phyloP scores from a whole-genome alignment of 1,284 basidiomycete species.

The Moesziomyces sp. region DNA sequence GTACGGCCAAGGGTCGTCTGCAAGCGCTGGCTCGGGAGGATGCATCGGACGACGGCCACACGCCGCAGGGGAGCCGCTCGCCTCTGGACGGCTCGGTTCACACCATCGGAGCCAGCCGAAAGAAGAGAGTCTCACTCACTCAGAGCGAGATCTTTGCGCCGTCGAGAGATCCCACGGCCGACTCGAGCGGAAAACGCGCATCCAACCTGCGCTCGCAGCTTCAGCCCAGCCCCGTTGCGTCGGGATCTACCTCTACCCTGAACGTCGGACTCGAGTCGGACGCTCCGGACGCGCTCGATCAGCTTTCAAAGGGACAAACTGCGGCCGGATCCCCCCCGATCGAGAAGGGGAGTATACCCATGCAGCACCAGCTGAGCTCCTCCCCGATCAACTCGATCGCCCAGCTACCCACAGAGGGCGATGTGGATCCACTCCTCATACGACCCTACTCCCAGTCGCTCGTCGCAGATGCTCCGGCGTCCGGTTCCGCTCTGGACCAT shows the following conservation, averaged over 20 bases:
- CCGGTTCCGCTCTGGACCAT: conserved; percentile 1
- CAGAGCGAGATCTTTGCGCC: conserved; percentile 32
- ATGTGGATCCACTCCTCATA: conserved; percentile 22
- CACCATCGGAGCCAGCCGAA: conserved; percentile 27
- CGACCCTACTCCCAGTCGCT: conserved; percentile 19
- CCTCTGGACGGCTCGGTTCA: conserved; percentile 39
- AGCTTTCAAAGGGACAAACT: conserved; percentile 1
- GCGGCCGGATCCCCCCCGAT: conserved; percentile 6
- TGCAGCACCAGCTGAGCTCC: background rate
- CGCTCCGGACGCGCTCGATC: background rate
- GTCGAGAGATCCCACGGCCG: conserved; percentile 11
- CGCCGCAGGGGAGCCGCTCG: conserved; percentile 44
- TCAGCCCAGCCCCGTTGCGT: conserved; percentile 8
- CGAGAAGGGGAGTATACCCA: background rate
- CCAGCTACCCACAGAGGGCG: background rate
- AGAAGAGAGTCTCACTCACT: conserved; percentile 21
- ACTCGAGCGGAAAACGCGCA: conserved; percentile 3
- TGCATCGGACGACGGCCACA: conserved; percentile 25
- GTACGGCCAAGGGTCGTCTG: conserved; percentile 20
- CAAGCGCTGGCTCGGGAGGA: conserved; percentile 24
- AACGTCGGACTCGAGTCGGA: background rate
- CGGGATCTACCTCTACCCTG: conserved; percentile 14
- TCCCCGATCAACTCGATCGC: conserved; percentile 7
- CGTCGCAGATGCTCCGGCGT: background rate
- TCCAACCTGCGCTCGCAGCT: conserved; percentile 28